Percentiles rank a stretch among this genome's conserved stretches.
Evolutionary conservation across 2,329 filamentous ascomycete genomes (phyloP).

Genomic region (Pestalotiopsis sp.): DNA sequence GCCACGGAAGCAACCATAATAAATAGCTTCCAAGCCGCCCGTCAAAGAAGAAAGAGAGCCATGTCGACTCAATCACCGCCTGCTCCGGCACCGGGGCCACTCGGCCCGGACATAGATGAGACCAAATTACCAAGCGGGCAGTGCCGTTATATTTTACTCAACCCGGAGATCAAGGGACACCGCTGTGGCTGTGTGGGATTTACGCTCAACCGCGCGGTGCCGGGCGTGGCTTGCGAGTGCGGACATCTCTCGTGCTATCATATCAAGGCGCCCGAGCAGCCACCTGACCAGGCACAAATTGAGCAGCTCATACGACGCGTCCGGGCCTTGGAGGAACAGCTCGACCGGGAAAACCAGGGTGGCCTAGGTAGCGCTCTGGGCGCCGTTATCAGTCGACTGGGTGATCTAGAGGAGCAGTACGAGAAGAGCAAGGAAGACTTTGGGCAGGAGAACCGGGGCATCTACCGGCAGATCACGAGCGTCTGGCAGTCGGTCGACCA

Average conservation of each 20-base stretch:
- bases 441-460: conserved; percentile 54
- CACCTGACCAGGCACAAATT: conserved; percentile 48
- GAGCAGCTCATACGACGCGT: conserved; percentile 51
- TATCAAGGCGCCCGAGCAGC: conserved; percentile 46
- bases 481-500: conserved; percentile 56
- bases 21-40: neutral
- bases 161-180: conserved; percentile 58
- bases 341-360: conserved; percentile 39
- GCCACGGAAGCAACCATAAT: neutral
- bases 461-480: conserved; percentile 56
- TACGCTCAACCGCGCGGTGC: conserved; percentile 53
- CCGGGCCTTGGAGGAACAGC: conserved; percentile 45
- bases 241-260: conserved; percentile 65
- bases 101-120: conserved; percentile 38
- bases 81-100: conserved; percentile 27
- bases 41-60: conserved; percentile 5
- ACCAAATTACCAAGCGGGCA: conserved; percentile 56
- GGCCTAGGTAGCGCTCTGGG: conserved; percentile 35
- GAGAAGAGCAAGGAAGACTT: conserved; percentile 55
- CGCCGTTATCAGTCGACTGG: conserved; percentile 44
- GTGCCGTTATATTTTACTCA: conserved; percentile 61
- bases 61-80: conserved; percentile 31
- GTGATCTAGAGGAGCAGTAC: conserved; percentile 55
- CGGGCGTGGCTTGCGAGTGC: conserved; percentile 59
- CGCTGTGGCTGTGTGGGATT: conserved; percentile 63